Base-by-base conservation (phyloP, 208 protist genomes). In the Novymonas esmeraldas region DNA sequence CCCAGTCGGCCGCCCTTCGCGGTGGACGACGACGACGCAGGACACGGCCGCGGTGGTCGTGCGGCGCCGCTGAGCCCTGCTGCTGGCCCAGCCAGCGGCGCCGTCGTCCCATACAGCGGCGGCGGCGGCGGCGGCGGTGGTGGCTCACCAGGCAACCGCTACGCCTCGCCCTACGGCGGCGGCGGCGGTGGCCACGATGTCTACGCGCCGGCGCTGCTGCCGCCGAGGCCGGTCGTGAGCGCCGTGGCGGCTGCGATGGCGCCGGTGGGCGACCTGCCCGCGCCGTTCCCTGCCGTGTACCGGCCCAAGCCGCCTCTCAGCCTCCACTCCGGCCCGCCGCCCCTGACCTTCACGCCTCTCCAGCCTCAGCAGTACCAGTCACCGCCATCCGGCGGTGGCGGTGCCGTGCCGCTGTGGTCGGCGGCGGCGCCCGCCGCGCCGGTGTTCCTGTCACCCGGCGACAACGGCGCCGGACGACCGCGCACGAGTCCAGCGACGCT, bases 281-380 rank as follows among this genome's bases (percentile, higher is more conserved):
- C 71, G 18, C 67, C 73, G 42, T 63, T 82, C 33, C 78, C 79
- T 0, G 58, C 75, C 13, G 70, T 84, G 22, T 85, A 79, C 58
- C 57, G 63, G 3, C 75, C 73, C 3, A 82, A 85, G 72, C 76
- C 75, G 4, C 82, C 79, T 1, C 54, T 85, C 10, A 64, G 63
- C 20, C 81, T 85, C 20, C 70, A 84, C 46, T 34, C 22, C 38
- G 60, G 58, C 55, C 34, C 18, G 16, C 54, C 54, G 5, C 54
- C 31, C n/a, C 18, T 42, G 5, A 31, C 59, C 29, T 28, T 45
- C 22, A 20, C 26, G 36, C 51, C 39, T 13, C 34, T 42, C 14
- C 33, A 46, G 14, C 65, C 44, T 14, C n/a, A 63, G 48, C 65
- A 66, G 42, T 61, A 64, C 33, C 31, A 49, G 7, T 38, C 26